Evolutionary conservation across 1,284 basidiomycete species (phyloP).

Genomic region (Malassezia arunalokei): DNA sequence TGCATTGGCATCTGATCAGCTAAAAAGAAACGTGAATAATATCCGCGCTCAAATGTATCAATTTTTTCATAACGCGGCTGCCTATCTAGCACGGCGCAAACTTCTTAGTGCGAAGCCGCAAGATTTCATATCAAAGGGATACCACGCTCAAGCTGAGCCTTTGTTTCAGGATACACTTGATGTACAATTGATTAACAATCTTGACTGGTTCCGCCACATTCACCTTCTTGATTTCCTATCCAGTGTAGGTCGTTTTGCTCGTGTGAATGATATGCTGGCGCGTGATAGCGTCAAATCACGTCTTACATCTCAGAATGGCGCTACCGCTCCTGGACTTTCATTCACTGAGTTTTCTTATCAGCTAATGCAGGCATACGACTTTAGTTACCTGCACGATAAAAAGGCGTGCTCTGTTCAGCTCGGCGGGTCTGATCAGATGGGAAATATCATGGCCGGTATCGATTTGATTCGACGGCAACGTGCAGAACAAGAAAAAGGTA

Average conservation of each 20-base stretch:
- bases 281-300: conserved; percentile 66
- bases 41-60: conserved; percentile 58
- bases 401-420: conserved; percentile 69
- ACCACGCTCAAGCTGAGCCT: neutral
- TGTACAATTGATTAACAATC: conserved; percentile 58
- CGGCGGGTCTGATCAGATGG: conserved; percentile 95
- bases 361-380: conserved; percentile 91
- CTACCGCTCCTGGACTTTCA: conserved; percentile 58
- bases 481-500: conserved; percentile 18
- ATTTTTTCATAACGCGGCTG: conserved; percentile 61
- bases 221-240: conserved; percentile 73
- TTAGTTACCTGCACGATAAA: conserved; percentile 60
- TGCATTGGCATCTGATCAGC: conserved; percentile 54
- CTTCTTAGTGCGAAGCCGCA: conserved; percentile 6
- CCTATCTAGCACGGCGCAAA: conserved; percentile 49
- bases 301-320: conserved; percentile 2
- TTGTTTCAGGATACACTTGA: conserved; percentile 5
- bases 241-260: conserved; percentile 64
- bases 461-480: conserved; percentile 63
- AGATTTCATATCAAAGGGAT: neutral
- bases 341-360: conserved; percentile 98
- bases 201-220: conserved; percentile 66
- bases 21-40: conserved; percentile 58
- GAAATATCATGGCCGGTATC: conserved; percentile 87
- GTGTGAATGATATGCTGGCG: conserved; percentile 79